These are phyloP conservation scores for Ceratocystis cubensis DNA, from an alignment of 2,329 filamentous ascomycete species.

Conservation along the genomic window DNA sequence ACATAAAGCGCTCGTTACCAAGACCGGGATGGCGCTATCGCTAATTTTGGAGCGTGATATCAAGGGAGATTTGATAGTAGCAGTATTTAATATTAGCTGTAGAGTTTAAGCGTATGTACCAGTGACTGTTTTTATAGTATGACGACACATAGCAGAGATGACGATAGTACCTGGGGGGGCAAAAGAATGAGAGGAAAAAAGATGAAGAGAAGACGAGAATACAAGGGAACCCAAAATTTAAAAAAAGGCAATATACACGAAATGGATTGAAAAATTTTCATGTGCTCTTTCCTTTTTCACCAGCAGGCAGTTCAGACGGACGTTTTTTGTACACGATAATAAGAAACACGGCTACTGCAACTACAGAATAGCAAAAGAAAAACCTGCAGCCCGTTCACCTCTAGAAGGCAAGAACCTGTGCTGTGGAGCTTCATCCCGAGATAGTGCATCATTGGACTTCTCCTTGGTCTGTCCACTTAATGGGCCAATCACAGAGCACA, in stretches of 20 bases:
- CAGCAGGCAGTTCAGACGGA: too few relatives aligned
- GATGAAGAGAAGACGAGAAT: background rate
- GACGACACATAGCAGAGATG: constrained; percentile 3
- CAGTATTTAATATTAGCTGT: background rate
- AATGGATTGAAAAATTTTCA: constrained; percentile 1
- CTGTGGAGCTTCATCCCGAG: constrained; percentile 1
- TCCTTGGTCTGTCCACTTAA: background rate
- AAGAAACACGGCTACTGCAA: too few relatives aligned
- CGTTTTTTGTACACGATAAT: too few relatives aligned
- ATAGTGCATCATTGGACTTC: constrained; percentile 4
- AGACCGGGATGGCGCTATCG: background rate
- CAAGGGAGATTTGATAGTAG: background rate
- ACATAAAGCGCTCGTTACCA: background rate
- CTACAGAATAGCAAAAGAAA: background rate
- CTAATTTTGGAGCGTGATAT: background rate
- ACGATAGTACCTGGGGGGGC: background rate
- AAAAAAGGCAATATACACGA: background rate
- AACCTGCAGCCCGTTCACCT: background rate
- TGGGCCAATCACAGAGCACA: background rate
- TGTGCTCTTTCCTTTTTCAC: background rate
- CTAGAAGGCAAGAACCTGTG: background rate
- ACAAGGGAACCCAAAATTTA: background rate
- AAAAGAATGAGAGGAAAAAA: background rate
- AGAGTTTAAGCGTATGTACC: background rate
- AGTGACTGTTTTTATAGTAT: background rate